These are phyloP conservation scores for Huntiella abstrusa DNA, from an alignment of 2,329 filamentous ascomycete species.

Conservation along the genomic window DNA sequence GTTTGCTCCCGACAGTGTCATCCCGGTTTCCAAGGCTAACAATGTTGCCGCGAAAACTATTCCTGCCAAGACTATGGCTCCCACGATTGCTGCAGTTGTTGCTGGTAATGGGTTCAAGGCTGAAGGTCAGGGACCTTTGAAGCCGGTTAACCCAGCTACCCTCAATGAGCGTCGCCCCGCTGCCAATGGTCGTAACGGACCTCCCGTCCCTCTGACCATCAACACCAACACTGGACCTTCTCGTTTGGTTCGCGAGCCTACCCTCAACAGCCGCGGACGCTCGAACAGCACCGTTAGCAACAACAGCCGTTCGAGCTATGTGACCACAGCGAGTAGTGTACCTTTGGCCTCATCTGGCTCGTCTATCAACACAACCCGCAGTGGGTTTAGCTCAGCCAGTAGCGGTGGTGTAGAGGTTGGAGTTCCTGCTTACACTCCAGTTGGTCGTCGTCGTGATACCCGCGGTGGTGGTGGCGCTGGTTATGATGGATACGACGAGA, in stretches of 20 bases:
- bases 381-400: background rate
- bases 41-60: background rate
- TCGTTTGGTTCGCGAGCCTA: background rate
- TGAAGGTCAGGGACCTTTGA: background rate
- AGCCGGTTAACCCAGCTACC: background rate
- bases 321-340: background rate
- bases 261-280: constrained; percentile 2
- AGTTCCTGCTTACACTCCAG: background rate
- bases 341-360: background rate
- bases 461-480: background rate
- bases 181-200: background rate
- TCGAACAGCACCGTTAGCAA: constrained; percentile 6
- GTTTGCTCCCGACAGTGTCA: constrained; percentile 16
- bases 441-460: background rate
- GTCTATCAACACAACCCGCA: background rate
- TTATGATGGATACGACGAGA: background rate
- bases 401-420: background rate
- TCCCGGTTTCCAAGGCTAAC: background rate
- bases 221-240: constrained; percentile 1
- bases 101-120: background rate
- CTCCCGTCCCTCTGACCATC: background rate
- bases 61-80: background rate
- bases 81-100: background rate
- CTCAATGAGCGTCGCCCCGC: constrained; percentile 2
- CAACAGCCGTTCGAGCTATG: constrained; percentile 3